Evolutionary conservation across 2,329 filamentous ascomycete genomes (phyloP), one percentile per base, ranked within the genome.

Genomic region (Periglandula ipomoeae): DNA sequence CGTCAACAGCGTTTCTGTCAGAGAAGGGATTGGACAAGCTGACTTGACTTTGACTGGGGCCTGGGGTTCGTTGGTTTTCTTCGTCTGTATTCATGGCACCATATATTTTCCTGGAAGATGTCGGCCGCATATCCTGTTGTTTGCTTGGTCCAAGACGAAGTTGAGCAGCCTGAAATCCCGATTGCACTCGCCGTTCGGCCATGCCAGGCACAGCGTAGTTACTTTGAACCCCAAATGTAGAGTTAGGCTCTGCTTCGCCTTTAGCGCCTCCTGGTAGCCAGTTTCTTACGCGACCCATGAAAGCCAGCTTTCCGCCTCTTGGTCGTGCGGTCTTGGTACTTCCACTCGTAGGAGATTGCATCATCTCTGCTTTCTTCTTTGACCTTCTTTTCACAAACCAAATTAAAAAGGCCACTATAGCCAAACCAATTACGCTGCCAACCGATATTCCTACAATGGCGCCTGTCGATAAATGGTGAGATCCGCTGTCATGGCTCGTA

Each of bases 391-490:
- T 73, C 67, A 70, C 70, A 53, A 75, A 67, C 75, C 75, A 81
- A 9, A 77, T 54, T 3, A 78, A 52, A 37, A 79, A 68, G 0
- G 64, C 69, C 20, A 77, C 55, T 15, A 79, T 50, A 3, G 68
- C 67, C 32, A 65, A 27, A 15, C 53, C 62, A 0, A 72, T 69
- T 2, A 76, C 58, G 4, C 71, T 71, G 24, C 76, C 77, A 4
- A 78, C 60, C 3, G 78, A 70, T 35, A 75, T 72, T 9, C 73
- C 76, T 1, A 73, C 73, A 39, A 81, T 67, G 5, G 71, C 70
- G 5, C 57, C 58, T 3, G 56, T 61, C 5, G 60, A 44, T 15
- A 52, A 39, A 11, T 32, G n/a, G 2, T 27, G 32, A 19, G n/a
- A 26, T 26, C 35, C 23, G 15, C 43, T 30, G 8, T 38, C 23